Base-by-base conservation (phyloP, 352 stramenopile genomes). In the Phytophthora palmivora region DNA sequence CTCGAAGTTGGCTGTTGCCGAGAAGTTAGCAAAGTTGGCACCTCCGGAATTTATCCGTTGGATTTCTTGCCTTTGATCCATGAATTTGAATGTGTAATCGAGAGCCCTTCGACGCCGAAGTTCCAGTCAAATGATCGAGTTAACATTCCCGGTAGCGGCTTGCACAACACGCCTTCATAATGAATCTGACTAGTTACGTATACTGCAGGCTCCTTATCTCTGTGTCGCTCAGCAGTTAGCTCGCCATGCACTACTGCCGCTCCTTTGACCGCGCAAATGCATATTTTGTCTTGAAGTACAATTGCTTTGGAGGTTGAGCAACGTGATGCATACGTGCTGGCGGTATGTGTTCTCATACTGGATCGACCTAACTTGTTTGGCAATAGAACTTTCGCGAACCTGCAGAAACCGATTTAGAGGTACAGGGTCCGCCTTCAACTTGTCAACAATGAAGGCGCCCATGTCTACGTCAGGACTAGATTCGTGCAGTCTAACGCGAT, bases 171-270 rank as follows among this genome's bases (percentile, higher is more conserved):
- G 24, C 6, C 21, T 8, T 9, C 24, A 6, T 22, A 50, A 36
- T 28, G 43, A 14, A 38, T 50, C 24, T 50, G 43, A 37, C 43
- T 50, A 38, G 5, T 24, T 37, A 50, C 43, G 11, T 50, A 37
- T n/a, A 50, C 26, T n/a, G 11, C 43, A 50, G 43, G 22, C 4
- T 36, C 24, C 43, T 50, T 50, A 50, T 24, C 24, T 50, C 24
- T 36, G 24, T 37, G 22, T 36, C 8, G 11, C 18, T 36, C 22
- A 2, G 10, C 26, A 19, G 24, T 38, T 5, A 50, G 16, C 14
- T 38, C 38, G 3, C 38, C 15, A n/a, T 38, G 43, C 18, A 50
- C 26, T 9, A 12, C 8, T 37, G 22, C 6, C 43, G 22, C 7
- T 50, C 43, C 1, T 10, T 6, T 5, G 43, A 37, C 38, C 24